Evolutionary conservation across 78 protist species (phyloP).

Genomic region (Dictyostelium purpureum): DNA sequence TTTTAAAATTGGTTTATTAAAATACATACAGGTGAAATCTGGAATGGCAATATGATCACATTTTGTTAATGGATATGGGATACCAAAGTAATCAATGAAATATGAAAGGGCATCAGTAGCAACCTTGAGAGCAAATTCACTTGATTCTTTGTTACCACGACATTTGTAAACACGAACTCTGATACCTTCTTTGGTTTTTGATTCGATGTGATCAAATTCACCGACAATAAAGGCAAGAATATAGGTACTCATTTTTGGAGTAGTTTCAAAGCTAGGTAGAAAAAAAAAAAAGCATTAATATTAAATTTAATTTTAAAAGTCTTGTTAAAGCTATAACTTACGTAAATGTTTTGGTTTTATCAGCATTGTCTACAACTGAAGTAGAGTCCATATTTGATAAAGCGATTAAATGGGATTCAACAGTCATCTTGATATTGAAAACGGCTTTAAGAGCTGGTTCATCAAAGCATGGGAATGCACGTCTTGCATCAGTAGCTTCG

Average conservation of each 20-base stretch:
- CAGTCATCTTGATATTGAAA: conserved; percentile 68
- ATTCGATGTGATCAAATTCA: conserved; percentile 85
- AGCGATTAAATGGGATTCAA: conserved; percentile 25
- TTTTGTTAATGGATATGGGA: conserved; percentile 91
- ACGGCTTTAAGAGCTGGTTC: conserved; percentile 93
- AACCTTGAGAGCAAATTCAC: conserved; percentile 88
- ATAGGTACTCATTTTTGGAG: conserved; percentile 94
- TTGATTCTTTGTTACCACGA: conserved; percentile 69
- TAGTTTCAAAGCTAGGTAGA: conserved; percentile 2
- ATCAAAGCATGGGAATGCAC: conserved; percentile 94
- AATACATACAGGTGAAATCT: conserved; percentile 85
- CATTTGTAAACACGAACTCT: conserved; percentile 87
- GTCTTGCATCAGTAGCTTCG: conserved; percentile 94
- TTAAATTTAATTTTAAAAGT: no score
- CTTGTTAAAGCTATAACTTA: neutral
- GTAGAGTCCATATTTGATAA: conserved; percentile 64
- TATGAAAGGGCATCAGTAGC: conserved; percentile 69
- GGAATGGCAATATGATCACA: conserved; percentile 88
- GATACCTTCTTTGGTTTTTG: conserved; percentile 34
- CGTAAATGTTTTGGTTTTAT: conserved; percentile 88
- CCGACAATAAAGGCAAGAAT: conserved; percentile 92
- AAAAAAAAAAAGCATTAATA: neutral
- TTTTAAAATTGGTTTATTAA: no score
- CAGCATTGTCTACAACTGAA: neutral
- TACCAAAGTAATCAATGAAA: conserved; percentile 85